A percentile compares a stretch with the other conserved stretches of the same genome.
These are phyloP conservation scores for Phytophthora parvispora DNA, from an alignment of 352 stramenopile species.

Conservation along the genomic window DNA sequence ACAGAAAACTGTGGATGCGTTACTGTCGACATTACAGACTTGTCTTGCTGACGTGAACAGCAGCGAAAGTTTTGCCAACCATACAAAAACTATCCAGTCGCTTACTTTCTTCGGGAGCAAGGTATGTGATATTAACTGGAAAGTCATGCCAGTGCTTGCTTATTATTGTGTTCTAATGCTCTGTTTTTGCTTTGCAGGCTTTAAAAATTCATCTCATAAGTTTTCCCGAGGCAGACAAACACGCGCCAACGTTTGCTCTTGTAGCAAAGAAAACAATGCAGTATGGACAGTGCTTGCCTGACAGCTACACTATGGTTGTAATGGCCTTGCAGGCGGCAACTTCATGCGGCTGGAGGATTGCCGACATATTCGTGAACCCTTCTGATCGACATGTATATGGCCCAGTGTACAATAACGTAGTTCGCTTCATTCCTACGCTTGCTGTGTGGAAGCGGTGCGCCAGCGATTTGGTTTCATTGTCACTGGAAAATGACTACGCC, in stretches of 20 bases:
- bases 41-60: conserved; percentile 26
- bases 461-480: conserved; percentile 35
- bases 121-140: conserved; percentile 26
- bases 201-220: conserved; percentile 28
- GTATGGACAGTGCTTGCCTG: conserved; percentile 30
- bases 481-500: conserved; percentile 39
- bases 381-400: conserved; percentile 36
- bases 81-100: conserved; percentile 22
- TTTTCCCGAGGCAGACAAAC: conserved; percentile 19
- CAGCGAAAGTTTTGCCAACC: conserved; percentile 16
- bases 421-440: conserved; percentile 49
- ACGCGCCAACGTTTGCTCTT: conserved; percentile 30
- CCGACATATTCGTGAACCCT: conserved; percentile 45
- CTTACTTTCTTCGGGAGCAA: conserved; percentile 40
- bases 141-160: not conserved
- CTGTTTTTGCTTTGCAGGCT: conserved; percentile 13
- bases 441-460: conserved; percentile 54
- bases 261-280: conserved; percentile 31
- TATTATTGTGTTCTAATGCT: conserved; percentile 5
- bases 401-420: conserved; percentile 55
- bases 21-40: conserved; percentile 23
- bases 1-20: conserved; percentile 15
- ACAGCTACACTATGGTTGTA: conserved; percentile 28
- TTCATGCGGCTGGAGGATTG: conserved; percentile 61
- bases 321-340: conserved; percentile 52